These are phyloP conservation scores for Metarhizium robertsii DNA, from an alignment of 2,329 filamentous ascomycete species.

Conservation along the genomic window DNA sequence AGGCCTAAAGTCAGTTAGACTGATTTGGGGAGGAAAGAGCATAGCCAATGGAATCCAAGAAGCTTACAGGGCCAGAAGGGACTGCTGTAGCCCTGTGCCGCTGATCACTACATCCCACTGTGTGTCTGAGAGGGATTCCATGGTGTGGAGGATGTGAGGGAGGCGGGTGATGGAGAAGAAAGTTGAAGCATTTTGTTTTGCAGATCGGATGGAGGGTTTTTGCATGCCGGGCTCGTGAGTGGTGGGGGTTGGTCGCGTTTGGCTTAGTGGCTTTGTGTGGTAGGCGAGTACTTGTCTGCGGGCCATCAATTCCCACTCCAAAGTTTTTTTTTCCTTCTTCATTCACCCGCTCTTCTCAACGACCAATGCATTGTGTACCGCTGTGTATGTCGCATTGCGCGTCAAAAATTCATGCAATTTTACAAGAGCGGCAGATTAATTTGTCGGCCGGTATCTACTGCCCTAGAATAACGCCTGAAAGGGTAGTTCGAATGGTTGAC, in stretches of 20 bases:
- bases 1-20: slow-evolving; percentile 15
- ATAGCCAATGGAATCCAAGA: slow-evolving; percentile 21
- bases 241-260: slow-evolving; percentile 1
- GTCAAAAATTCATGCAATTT: slow-evolving; percentile 19
- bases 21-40: neutral
- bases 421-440: slow-evolving; percentile 54
- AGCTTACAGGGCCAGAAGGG: slow-evolving; percentile 67
- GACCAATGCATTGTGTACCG: slow-evolving; percentile 19
- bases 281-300: slow-evolving; percentile 16
- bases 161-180: slow-evolving; percentile 10
- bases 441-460: slow-evolving; percentile 76
- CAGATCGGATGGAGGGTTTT: slow-evolving; percentile 8
- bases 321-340: slow-evolving; percentile 10
- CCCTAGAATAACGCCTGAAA: slow-evolving; percentile 70
- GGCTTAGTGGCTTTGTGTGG: slow-evolving; percentile 9
- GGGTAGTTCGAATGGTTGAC: slow-evolving; percentile 78
- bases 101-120: slow-evolving; percentile 73
- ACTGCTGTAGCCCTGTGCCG: slow-evolving; percentile 70
- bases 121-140: slow-evolving; percentile 68
- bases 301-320: slow-evolving; percentile 8
- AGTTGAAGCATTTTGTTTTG: slow-evolving; percentile 6
- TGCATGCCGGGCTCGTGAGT: slow-evolving; percentile 5
- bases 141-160: slow-evolving; percentile 25
- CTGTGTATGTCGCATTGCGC: slow-evolving; percentile 43
- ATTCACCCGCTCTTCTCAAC: slow-evolving; percentile 19